Base-by-base conservation (phyloP, 768 basidiomycete species). In the Naganishia onofrii region DNA sequence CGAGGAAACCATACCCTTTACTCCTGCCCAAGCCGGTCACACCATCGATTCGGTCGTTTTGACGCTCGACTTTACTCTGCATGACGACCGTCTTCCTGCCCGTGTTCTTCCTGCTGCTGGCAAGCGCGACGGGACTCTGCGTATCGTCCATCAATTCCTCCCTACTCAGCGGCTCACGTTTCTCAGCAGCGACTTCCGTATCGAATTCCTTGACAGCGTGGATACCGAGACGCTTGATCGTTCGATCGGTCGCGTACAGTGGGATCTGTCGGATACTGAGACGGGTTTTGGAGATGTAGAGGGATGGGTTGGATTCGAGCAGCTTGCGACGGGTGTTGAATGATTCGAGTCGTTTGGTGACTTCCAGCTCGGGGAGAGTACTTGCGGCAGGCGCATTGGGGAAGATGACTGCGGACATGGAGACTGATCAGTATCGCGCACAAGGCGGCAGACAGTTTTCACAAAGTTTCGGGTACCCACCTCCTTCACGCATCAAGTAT, bases 1-100 rank as follows among this genome's bases (percentile, higher is more conserved):
- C 95, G 36, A 98, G 77, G 82, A 99, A 98, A 12, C 95, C 96
- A 76, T 97, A 99, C 0, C 96, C 95, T 78, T 90, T 92, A 76
- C 90, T 91, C 66, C 89, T 86, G 0, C 92, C 92, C 75, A 91
- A 90, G 3, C 90, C 91, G 0, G 90, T 92, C 48, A 94, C 79
- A 3, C 90, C 84, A 77, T 98, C 95, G 67, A 94, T 85, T n/a
- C 92, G 88, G 72, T 96, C 94, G 15, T 84, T 83, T 79, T 92
- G 90, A 13, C 95, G 88, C 17, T 96, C 88, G 71, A 99, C 89
- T 83, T 99, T 99, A 21, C 90, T 85, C 81, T 99, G 96, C 75
- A 89, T 88, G 53, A 97, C 90, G 10, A 84, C 81, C 1, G 86
- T 83, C 38, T 74, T 76, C 12, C 84, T 75, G 63, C 80, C 82